phyloP scores from a whole-genome alignment of 2,329 filamentous ascomycete species.

The Apiospora saccharicola region DNA sequence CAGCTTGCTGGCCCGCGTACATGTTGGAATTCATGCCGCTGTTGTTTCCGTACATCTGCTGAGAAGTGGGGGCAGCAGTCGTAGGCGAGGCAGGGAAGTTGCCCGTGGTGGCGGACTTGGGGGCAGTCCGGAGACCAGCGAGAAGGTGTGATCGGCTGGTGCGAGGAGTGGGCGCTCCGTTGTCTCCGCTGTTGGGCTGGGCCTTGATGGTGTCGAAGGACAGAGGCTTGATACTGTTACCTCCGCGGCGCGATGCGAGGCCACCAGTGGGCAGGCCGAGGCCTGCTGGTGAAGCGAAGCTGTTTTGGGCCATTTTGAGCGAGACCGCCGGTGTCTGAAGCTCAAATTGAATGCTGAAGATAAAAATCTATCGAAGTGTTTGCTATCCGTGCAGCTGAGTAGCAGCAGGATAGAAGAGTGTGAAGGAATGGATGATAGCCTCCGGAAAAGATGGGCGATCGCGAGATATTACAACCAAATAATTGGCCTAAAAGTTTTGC shows the following conservation, averaged over 20 bases:
- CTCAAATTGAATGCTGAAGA: constrained; percentile 38
- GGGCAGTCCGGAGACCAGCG: constrained; percentile 90
- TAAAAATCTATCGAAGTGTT: constrained; percentile 27
- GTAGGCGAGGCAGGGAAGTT: constrained; percentile 69
- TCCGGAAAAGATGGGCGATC: constrained; percentile 36
- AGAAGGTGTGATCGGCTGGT: constrained; percentile 95
- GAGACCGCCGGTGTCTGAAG: constrained; percentile 98
- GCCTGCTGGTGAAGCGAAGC: constrained; percentile 73
- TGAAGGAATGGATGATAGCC: constrained; percentile 42
- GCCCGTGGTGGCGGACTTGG: constrained; percentile 77
- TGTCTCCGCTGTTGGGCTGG: constrained; percentile 71
- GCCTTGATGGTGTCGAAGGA: constrained; percentile 78
- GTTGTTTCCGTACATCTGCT: constrained; percentile 53
- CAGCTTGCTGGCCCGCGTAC: constrained; percentile 53
- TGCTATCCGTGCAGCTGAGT: constrained; percentile 33
- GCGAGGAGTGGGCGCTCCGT: constrained; percentile 80
- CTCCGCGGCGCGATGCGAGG: constrained; percentile 84
- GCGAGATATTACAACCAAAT: constrained; percentile 44
- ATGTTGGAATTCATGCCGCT: constrained; percentile 51
- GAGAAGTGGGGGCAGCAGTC: constrained; percentile 44
- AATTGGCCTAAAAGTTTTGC: constrained; percentile 30
- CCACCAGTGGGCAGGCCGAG: constrained; percentile 80
- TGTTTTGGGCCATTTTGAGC: constrained; percentile 86
- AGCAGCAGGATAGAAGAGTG: constrained; percentile 30
- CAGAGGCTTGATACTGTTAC: constrained; percentile 88